Base-by-base conservation (phyloP, 371 early-diverging fungal species). In the Mortierella sp. region DNA sequence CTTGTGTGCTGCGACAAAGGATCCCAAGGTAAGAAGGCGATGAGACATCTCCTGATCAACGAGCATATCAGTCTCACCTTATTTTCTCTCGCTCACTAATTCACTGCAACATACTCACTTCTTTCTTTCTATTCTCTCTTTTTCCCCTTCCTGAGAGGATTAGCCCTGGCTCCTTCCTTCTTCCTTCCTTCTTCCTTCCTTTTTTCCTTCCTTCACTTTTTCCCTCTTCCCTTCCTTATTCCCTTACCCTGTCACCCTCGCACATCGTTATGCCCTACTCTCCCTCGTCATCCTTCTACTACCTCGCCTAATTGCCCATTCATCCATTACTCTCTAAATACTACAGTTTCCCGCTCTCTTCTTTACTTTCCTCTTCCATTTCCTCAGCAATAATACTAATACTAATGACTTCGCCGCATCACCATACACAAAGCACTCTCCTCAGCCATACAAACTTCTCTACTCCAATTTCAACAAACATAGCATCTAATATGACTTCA, bases 401-500 rank as follows among this genome's bases (percentile, higher is more conserved):
- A 72, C 47, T 72, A 72, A 72, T 47, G 48, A 45, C 31, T 26
- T 70, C 65, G 34, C 38, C 65, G n/a, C 71, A 47, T 26, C n/a
- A 26, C 1, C 47, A 4, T 21, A 10, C 50, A n/a, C 52, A 47
- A 50, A 44, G 8, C 74, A 34, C n/a, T 26, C 34, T 38, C 19
- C 44, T 42, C 74, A 31, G 34, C 14, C 74, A 26, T 26, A 63
- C 63, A 11, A 16, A 13, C 63, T 1, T 16, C 31, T 63, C 60
- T 31, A 55, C 73, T 14, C 42, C 73, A 21, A 44, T 42, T 44
- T 26, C 58, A n/a, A 58, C 74, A 16, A 57, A 58, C 58, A 57
- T 58, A 26, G 28, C 74, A 60, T 16, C 34, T 14, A 34, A 74
- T 16, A n/a, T 44, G 58, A n/a, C 54, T 38, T 50, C 38, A 21